Base-by-base conservation (phyloP, 768 basidiomycete genomes). In the Pleurotus tuoliensis region DNA sequence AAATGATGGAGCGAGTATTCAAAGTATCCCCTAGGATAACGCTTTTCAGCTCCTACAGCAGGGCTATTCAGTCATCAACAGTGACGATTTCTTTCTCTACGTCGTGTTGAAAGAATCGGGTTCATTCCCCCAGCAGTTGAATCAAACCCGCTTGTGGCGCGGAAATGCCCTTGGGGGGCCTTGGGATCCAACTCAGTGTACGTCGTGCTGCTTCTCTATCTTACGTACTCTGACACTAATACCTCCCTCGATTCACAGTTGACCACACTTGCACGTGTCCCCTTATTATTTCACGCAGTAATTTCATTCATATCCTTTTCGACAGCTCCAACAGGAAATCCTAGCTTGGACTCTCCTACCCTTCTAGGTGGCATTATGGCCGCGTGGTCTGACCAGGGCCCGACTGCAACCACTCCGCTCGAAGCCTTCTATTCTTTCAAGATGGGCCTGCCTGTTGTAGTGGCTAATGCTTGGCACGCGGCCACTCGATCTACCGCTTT, bases 341-440 rank as follows among this genome's bases (percentile, higher is more conserved):
- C 72, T 15, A 49, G 47, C 13, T 60, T 68, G n/a, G 44, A 64
- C 11, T 55, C 67, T 16, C 55, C 65, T 0, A 64, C 66, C 9
- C 63, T 75, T 18, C 60, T 69, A 3, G 74, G 73, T 22, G 65
- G 69, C 0, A 69, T 73, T 13, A 71, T 75, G 62, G 73, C 69
- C 0, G 59, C 74, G 7, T 75, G 74, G 74, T 75, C 73, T 45
- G 76, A 78, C 62, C 77, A 75, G 73, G 77, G 77, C 1, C 72
- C 76, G 48, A 78, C 76, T 37, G 74, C 76, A 34, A 76, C 74
- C 27, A 77, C 75, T 4, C 70, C 70, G 6, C 63, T 76, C 9
- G 77, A 78, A 65, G 69, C 71, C 2, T 77, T 76, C 58, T 75
- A 76, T 60, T 73, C 77, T 51, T 65, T 78, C 6, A 66, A 76